Conservation (phyloP, 176 grass and related monocot genomes). For the Phragmites australis region DNA sequence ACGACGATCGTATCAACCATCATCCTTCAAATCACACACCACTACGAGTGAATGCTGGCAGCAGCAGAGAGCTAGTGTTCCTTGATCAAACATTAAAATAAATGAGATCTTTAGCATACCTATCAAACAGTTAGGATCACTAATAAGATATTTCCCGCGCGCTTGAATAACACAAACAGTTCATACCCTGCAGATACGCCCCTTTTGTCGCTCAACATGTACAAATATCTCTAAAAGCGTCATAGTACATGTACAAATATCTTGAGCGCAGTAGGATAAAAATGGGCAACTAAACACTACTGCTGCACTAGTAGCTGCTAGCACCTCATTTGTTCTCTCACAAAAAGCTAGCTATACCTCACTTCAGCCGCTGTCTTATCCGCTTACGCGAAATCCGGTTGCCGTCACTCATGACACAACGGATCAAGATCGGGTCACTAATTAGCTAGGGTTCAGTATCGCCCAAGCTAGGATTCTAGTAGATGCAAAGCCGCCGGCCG, state of each 20-base stretch:
- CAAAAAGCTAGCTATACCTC: too few species aligned
- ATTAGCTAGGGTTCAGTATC: constrained; percentile 16
- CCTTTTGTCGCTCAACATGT: constrained; percentile 34
- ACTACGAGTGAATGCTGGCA: neutral
- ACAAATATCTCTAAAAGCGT: constrained; percentile 23
- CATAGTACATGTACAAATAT: constrained; percentile 19
- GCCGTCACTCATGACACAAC: constrained; percentile 34
- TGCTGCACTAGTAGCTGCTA: neutral
- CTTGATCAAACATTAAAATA: constrained; percentile 20
- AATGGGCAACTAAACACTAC: constrained; percentile 43
- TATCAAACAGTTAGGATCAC: constrained; percentile 54
- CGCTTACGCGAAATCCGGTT: constrained; percentile 27
- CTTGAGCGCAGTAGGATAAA: constrained; percentile 26
- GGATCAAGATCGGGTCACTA: constrained; percentile 13
- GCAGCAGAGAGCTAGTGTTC: constrained; percentile 16
- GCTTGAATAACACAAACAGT: constrained; percentile 28
- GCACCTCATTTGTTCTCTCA: too few species aligned
- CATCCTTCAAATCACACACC: constrained; percentile 34
- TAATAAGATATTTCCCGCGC: constrained; percentile 26
- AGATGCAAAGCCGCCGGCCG: constrained; percentile 8
- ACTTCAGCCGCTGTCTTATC: constrained; percentile 10
- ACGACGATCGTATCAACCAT: neutral
- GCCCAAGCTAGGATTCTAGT: neutral
- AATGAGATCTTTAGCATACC: constrained; percentile 12
- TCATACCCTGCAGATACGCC: neutral